phyloP scores from a whole-genome alignment of 148 eudicot genomes.

The Amaranthus cruentus region DNA sequence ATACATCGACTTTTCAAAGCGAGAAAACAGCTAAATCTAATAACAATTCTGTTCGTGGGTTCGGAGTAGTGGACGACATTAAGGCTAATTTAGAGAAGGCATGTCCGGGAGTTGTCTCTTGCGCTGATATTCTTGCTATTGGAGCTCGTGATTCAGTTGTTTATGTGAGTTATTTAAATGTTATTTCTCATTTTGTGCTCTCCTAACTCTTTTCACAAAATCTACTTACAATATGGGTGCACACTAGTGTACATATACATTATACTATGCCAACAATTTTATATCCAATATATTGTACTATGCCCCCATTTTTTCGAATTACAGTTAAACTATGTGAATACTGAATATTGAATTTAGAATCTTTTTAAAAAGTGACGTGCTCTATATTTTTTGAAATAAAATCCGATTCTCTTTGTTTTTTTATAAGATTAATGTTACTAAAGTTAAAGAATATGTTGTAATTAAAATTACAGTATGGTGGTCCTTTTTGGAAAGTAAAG shows the following conservation, averaged over 20 bases:
- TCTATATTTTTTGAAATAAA: too few species aligned
- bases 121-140: slow-evolving; percentile 54
- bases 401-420: too few species aligned
- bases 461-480: slow-evolving; percentile 39
- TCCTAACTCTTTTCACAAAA: neutral
- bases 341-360: too few species aligned
- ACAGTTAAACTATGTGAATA: too few species aligned
- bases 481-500: slow-evolving; percentile 38
- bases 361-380: too few species aligned
- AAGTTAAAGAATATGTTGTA: neutral
- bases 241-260: too few species aligned
- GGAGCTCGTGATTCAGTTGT: slow-evolving; percentile 46
- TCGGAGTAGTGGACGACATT: slow-evolving; percentile 43
- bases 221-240: too few species aligned
- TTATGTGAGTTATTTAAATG: slow-evolving; percentile 21
- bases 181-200: neutral
- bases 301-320: too few species aligned
- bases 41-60: slow-evolving; percentile 43
- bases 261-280: too few species aligned
- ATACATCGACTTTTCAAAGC: slow-evolving; percentile 29
- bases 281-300: too few species aligned
- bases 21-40: slow-evolving; percentile 45
- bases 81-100: slow-evolving; percentile 43
- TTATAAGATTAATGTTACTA: neutral
- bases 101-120: slow-evolving; percentile 46